These are phyloP conservation scores for Beauveria sp. DNA, from an alignment of 2,329 filamentous ascomycete genomes.

Conservation along the genomic window DNA sequence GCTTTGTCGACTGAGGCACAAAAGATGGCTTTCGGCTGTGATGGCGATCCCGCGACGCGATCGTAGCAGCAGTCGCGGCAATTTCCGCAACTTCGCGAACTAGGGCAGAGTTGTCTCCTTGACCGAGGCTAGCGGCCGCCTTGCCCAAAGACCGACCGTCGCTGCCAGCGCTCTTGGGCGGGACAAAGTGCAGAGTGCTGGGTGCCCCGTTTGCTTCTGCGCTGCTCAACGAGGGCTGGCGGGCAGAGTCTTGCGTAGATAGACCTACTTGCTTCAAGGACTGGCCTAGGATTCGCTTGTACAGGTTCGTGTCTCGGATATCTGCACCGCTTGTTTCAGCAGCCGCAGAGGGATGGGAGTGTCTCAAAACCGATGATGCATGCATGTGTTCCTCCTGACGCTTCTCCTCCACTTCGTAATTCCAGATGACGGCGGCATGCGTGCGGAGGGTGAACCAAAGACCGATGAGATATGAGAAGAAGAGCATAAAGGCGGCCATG, in stretches of 20 bases:
- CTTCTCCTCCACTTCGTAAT: constrained; percentile 73
- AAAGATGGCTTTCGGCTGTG: constrained; percentile 32
- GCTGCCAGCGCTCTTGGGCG: constrained; percentile 53
- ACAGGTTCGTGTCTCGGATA: constrained; percentile 80
- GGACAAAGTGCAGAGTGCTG: constrained; percentile 64
- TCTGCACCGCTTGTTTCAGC: constrained; percentile 51
- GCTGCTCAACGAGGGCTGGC: constrained; percentile 30
- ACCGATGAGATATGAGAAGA: constrained; percentile 88
- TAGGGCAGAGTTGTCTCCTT: constrained; percentile 73
- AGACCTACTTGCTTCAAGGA: constrained; percentile 79
- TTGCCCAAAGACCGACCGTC: constrained; percentile 36
- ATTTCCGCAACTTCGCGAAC: constrained; percentile 88
- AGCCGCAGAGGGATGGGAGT: constrained; percentile 31
- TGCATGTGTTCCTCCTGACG: constrained; percentile 48
- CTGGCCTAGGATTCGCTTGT: constrained; percentile 88
- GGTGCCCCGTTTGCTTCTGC: constrained; percentile 35
- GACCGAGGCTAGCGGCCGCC: constrained; percentile 61
- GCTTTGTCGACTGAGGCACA: constrained; percentile 16
- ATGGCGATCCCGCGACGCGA: constrained; percentile 67
- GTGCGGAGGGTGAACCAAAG: constrained; percentile 93
- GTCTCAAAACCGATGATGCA: constrained; percentile 21
- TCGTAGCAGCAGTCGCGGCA: constrained; percentile 80
- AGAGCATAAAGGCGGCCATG: constrained; percentile 75
- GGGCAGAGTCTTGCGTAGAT: constrained; percentile 36
- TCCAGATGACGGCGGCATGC: constrained; percentile 96